Conservation (phyloP, 2,329 filamentous ascomycete species). For the Colletotrichum musae region DNA sequence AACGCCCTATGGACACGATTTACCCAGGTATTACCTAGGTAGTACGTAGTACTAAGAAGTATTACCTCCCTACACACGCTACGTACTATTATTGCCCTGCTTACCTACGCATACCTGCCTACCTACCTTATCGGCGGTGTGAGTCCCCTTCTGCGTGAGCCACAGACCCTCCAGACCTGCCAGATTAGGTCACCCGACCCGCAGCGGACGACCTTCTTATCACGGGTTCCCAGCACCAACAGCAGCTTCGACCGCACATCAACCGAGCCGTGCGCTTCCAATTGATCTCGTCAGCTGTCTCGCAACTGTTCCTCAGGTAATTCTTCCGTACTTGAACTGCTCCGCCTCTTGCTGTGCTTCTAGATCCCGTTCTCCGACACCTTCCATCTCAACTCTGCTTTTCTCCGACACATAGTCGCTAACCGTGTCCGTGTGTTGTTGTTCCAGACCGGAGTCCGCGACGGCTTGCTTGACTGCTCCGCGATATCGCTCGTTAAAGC, state of each 20-base stretch:
- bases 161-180: constrained; percentile 40
- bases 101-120: not conserved
- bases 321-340: constrained; percentile 24
- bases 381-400: constrained; percentile 17
- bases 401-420: constrained; percentile 31
- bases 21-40: not conserved
- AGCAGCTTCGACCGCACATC: constrained; percentile 37
- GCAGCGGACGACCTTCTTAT: constrained; percentile 37
- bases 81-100: not conserved
- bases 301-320: constrained; percentile 35
- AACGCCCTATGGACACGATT: constrained; percentile 21
- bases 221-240: constrained; percentile 40
- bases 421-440: constrained; percentile 38
- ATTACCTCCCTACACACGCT: too few species aligned
- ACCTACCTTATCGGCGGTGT: not conserved
- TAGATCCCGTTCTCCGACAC: constrained; percentile 1
- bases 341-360: constrained; percentile 5
- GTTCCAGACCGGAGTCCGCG: constrained; percentile 35
- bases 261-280: constrained; percentile 32
- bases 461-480: constrained; percentile 34
- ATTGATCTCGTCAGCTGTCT: constrained; percentile 42
- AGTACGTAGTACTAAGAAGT: not conserved
- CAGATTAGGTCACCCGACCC: constrained; percentile 42
- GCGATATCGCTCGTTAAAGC: constrained; percentile 17
- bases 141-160: constrained; percentile 11